These are phyloP conservation scores for Aspergillus viridinutans DNA, from an alignment of 2,329 filamentous ascomycete species.

Conservation along the genomic window DNA sequence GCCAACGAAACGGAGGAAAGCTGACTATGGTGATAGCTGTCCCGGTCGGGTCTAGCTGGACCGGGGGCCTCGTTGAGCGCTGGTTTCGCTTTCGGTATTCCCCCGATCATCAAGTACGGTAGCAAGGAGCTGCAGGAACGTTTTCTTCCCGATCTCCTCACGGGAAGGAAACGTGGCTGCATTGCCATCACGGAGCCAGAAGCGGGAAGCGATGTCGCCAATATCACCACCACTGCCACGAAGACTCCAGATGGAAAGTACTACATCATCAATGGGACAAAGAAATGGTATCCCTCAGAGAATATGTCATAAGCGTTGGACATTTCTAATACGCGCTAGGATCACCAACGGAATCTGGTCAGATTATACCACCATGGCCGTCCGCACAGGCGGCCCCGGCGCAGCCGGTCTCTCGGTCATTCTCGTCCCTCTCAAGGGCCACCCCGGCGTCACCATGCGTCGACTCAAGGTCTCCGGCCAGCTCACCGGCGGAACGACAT, in stretches of 20 bases:
- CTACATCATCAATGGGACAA: conserved; percentile 69
- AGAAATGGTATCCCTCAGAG: conserved; percentile 58
- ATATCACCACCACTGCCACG: conserved; percentile 64
- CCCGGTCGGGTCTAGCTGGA: conserved; percentile 60
- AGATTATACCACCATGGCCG: conserved; percentile 66
- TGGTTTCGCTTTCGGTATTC: conserved; percentile 68
- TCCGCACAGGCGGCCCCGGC: conserved; percentile 65
- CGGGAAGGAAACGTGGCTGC: conserved; percentile 62
- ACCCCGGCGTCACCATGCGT: conserved; percentile 65
- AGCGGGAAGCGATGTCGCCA: conserved; percentile 69
- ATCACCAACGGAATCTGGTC: conserved; percentile 71
- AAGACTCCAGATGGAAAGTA: conserved; percentile 60
- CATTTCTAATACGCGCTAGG: conserved; percentile 26
- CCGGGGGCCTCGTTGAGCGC: conserved; percentile 63
- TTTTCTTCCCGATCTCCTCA: conserved; percentile 65
- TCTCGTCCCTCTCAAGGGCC: conserved; percentile 64
- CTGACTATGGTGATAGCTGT: conserved; percentile 47
- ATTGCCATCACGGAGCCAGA: conserved; percentile 77
- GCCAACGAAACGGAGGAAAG: neutral
- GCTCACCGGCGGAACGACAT: conserved; percentile 64
- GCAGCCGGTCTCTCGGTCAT: conserved; percentile 61
- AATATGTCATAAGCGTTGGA: neutral
- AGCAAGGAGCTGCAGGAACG: conserved; percentile 58
- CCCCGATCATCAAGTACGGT: conserved; percentile 67
- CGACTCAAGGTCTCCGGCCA: conserved; percentile 64